Percentiles rank a stretch among this genome's conserved stretches.
Conservation (phyloP, 1,284 basidiomycete species). For the Anthracocystis setariae region DNA sequence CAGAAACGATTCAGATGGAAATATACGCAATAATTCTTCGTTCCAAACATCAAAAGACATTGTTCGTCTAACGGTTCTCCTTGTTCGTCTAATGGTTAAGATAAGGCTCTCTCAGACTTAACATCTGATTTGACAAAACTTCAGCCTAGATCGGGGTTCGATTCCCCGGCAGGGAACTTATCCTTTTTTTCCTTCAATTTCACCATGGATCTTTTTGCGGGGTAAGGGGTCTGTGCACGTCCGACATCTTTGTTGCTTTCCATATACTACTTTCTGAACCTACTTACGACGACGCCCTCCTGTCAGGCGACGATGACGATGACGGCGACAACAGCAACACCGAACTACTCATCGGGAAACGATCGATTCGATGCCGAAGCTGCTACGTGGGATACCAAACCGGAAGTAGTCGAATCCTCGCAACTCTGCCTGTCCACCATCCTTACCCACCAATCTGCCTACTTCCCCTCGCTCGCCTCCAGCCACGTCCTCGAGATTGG, state of each 20-base stretch:
- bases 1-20: too few relatives aligned
- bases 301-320: too few relatives aligned
- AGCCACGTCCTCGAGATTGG: conserved; percentile 37
- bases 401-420: conserved; percentile 39
- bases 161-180: conserved; percentile 50
- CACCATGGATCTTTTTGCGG: too few relatives aligned
- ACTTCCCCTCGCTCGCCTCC: conserved; percentile 12
- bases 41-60: too few relatives aligned
- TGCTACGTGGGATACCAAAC: conserved; percentile 39
- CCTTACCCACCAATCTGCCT: conserved; percentile 4
- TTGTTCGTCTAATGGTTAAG: too few relatives aligned
- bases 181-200: too few relatives aligned
- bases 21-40: too few relatives aligned
- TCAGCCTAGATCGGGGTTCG: conserved; percentile 54
- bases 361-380: conserved; percentile 45
- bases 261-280: too few relatives aligned
- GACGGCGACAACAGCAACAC: neutral
- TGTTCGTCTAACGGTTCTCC: too few relatives aligned
- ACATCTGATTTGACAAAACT: neutral
- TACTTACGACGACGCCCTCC: too few relatives aligned
- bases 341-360: conserved; percentile 48
- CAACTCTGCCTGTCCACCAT: conserved; percentile 28
- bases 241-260: neutral
- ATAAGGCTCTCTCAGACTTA: too few relatives aligned
- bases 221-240: neutral